Base-by-base conservation (phyloP, 2,329 filamentous ascomycete genomes). In the Nothophaeocryptopus gaeumannii region DNA sequence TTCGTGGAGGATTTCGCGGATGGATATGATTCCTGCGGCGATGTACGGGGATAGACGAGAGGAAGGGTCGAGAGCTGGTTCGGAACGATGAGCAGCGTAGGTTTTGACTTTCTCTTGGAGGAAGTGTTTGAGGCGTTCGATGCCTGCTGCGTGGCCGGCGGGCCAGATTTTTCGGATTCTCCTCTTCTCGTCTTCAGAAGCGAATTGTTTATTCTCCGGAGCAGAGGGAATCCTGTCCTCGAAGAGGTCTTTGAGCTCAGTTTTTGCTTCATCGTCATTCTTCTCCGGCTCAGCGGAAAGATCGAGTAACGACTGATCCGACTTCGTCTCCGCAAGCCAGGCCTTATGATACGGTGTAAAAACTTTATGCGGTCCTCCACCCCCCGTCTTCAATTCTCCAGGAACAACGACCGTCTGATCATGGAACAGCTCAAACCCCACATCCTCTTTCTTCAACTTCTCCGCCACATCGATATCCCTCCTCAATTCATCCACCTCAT, bases 401-500 rank as follows among this genome's bases (percentile, higher is more conserved):
- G 76, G 76, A 44, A 74, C 70, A 5, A 78, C 64, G 2, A 77
- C 68, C 0, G 74, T 76, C 56, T 78, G 75, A 53, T 78, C 76
- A 52, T 78, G 76, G 38, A 72, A 62, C 0, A 77, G 55, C 7
- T 71, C 71, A 8, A 78, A 67, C 5, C 69, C 67, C 0, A 74
- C 62, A 5, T 67, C 66, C 5, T 67, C 57, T 4, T 66, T 58
- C 20, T 67, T 53, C 20, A 67, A 56, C 9, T 63, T 59, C 43
- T 73, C 65, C 0, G 73, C 64, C 1, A 77, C 54, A 47, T 71
- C 70, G 39, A 75, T 69, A 54, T 78, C 76, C 2, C 76, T 65
- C 32, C 90, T 77, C 48, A 96, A 71, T 70, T 96, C 91, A 64
- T 96, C 91, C 0, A 95, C 88, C 67, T 96, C 91, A 62, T 95